Evolutionary conservation across 306 rosid genomes (phyloP).

Genomic region (Delonix regia): DNA sequence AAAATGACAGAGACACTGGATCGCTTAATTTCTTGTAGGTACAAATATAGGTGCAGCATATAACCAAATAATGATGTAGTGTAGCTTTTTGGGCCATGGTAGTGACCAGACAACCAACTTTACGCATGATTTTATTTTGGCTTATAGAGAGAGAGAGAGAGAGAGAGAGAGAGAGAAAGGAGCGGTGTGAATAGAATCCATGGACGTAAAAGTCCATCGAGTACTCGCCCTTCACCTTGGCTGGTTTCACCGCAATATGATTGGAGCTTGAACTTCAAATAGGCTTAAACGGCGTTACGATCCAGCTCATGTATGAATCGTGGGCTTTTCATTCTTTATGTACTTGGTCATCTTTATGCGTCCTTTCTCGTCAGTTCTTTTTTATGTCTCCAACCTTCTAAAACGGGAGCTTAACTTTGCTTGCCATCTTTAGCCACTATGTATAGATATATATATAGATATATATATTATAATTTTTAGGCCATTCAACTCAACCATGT

Average conservation of each 20-base stretch:
- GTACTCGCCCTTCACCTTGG: constrained; percentile 22
- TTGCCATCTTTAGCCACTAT: not conserved
- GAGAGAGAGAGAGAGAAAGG: too few relatives aligned
- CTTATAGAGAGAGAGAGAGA: too few relatives aligned
- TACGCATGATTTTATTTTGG: constrained; percentile 44
- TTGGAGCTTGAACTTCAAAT: too few relatives aligned
- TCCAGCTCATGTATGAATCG: not conserved
- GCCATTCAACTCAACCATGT: not conserved
- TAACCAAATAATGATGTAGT: constrained; percentile 28
- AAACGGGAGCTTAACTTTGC: constrained; percentile 26
- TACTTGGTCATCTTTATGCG: constrained; percentile 42
- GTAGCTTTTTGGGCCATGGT: constrained; percentile 37
- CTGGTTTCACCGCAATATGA: constrained; percentile 31
- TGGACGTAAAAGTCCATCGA: constrained; percentile 46
- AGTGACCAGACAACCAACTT: constrained; percentile 26
- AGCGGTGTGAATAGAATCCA: constrained; percentile 47
- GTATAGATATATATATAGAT: too few relatives aligned
- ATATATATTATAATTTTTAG: not conserved
- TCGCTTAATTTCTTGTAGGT: constrained; percentile 47
- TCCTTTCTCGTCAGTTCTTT: constrained; percentile 8
- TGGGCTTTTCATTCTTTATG: constrained; percentile 30
- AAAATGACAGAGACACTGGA: constrained; percentile 31
- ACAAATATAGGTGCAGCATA: constrained; percentile 39
- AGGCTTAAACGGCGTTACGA: constrained; percentile 28
- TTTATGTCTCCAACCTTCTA: constrained; percentile 7